Conservation (phyloP, 2,329 filamentous ascomycete species). For the Colletotrichum shisoi region DNA sequence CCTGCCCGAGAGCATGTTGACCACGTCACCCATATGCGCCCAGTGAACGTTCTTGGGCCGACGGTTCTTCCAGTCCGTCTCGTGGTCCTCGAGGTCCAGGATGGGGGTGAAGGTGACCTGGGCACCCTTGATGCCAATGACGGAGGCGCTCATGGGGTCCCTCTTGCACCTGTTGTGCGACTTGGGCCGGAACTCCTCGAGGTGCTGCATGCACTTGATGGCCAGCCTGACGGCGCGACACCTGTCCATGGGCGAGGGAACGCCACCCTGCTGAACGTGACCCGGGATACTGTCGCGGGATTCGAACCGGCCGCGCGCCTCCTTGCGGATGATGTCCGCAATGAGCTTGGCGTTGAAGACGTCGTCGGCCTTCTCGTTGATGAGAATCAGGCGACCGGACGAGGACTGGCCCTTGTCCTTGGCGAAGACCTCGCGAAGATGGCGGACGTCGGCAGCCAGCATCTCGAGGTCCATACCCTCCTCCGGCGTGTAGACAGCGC, state of each 20-base stretch:
- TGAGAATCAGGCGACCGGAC: constrained; percentile 92
- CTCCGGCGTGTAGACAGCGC: constrained; percentile 95
- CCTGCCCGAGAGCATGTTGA: constrained; percentile 83
- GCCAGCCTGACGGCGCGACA: constrained; percentile 90
- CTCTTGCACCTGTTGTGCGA: constrained; percentile 72
- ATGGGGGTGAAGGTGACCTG: constrained; percentile 88
- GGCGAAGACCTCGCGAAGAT: constrained; percentile 84
- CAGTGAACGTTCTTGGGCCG: constrained; percentile 87
- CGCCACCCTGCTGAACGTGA: constrained; percentile 93
- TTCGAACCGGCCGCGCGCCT: constrained; percentile 91
- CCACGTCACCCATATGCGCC: constrained; percentile 79
- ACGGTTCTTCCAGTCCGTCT: constrained; percentile 93
- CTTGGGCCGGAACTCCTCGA: constrained; percentile 78
- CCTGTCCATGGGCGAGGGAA: constrained; percentile 94
- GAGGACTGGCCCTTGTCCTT: constrained; percentile 87
- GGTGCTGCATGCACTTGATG: constrained; percentile 91
- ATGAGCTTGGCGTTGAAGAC: constrained; percentile 94
- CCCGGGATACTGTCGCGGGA: constrained; percentile 89
- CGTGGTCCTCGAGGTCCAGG: constrained; percentile 78
- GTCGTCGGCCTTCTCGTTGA: constrained; percentile 91
- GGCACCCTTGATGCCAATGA: constrained; percentile 93
- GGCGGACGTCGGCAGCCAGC: constrained; percentile 87
- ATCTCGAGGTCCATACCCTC: constrained; percentile 94
- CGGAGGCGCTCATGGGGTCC: constrained; percentile 75
- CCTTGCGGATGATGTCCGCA: constrained; percentile 93